These are phyloP conservation scores for Tripterygium wilfordii DNA, from an alignment of 177 flowering plant species.

Conservation along the genomic window DNA sequence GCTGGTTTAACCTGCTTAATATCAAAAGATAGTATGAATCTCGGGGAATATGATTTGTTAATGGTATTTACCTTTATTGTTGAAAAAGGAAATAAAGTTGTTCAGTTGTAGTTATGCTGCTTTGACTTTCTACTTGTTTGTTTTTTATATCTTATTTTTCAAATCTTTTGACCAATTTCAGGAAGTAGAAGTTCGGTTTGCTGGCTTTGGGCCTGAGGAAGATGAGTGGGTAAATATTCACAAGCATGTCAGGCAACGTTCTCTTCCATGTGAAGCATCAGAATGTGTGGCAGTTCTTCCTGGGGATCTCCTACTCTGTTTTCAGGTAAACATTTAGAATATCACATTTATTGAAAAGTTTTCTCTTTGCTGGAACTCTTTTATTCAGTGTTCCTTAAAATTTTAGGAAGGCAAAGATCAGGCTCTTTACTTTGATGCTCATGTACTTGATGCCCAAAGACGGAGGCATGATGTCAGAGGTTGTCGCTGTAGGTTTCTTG, in stretches of 20 bases:
- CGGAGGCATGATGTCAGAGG: slow-evolving; percentile 97
- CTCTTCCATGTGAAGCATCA: slow-evolving; percentile 96
- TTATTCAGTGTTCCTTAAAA: too few species aligned
- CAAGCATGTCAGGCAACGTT: slow-evolving; percentile 80
- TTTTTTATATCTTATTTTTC: slow-evolving; percentile 1
- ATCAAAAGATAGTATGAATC: too few species aligned
- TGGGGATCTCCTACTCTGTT: slow-evolving; percentile 93
- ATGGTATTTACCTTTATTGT: too few species aligned
- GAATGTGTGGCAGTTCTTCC: slow-evolving; percentile 96
- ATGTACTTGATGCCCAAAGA: slow-evolving; percentile 94
- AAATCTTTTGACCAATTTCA: slow-evolving; percentile 17
- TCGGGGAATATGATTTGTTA: too few species aligned
- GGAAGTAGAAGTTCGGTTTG: slow-evolving; percentile 92
- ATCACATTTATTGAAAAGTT: too few species aligned
- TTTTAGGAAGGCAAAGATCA: slow-evolving; percentile 97
- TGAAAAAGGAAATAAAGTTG: too few species aligned
- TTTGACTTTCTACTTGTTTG: too few species aligned
- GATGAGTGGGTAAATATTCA: slow-evolving; percentile 95
- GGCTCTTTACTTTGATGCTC: slow-evolving; percentile 98
- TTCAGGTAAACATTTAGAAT: slow-evolving; percentile 78
- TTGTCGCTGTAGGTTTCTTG: slow-evolving; percentile 96
- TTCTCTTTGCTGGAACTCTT: too few species aligned
- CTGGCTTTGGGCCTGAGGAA: slow-evolving; percentile 95
- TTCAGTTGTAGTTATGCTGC: too few species aligned
- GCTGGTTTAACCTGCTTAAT: too few species aligned